Evolutionary conservation across 257 asterid species (phyloP), one percentile per base, ranked within the genome.

Genomic region (Solanum ossicruentum): DNA sequence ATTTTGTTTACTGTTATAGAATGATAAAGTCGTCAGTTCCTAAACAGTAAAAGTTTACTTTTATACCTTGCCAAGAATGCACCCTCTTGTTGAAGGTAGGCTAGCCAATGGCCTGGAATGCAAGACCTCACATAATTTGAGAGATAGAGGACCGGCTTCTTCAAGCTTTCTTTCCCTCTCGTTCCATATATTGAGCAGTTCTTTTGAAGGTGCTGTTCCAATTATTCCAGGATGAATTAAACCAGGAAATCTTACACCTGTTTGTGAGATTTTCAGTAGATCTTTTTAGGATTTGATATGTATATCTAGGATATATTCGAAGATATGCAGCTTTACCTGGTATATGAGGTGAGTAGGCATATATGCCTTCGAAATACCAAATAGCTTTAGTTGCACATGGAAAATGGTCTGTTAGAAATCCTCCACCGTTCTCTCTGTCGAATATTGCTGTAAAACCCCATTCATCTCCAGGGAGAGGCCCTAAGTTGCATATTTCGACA

Each of bases 361-460:
- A 92, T 89, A 96, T 97, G 79, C 98, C 99, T 91, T 97, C 97
- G 54, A 97, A 97, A 71, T 97, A 94, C 97, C 99, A 97, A 67
- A 97, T 97, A 61, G 96, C 98, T 87, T 96, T 95, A 72, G 97
- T 88, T 69, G 99, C 99, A 81, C 86, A 15, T 21, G 99, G 99
- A 83, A 94, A 97, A 73, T 95, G 98, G 72, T 97, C 98, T 0
- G 99, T 95, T 8, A 97, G 92, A 85, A 97, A 97, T 63, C 99
- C 99, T 10, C 98, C 98, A 28, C 98, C 98, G 73, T 95, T 95
- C 69, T 97, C 98, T 90, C 99, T 87, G 86, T 97, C 98, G 21
- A 94, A 94, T 47, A 95, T 95, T 75, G 98, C 98, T 43, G 99
- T 95, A 65, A 84, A 97, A 7, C 99, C 99, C 99, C 99, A 95